A percentile compares a stretch with the other conserved stretches of the same genome.
phyloP scores from a whole-genome alignment of 352 stramenopile genomes.

The Globisporangium middletonii region DNA sequence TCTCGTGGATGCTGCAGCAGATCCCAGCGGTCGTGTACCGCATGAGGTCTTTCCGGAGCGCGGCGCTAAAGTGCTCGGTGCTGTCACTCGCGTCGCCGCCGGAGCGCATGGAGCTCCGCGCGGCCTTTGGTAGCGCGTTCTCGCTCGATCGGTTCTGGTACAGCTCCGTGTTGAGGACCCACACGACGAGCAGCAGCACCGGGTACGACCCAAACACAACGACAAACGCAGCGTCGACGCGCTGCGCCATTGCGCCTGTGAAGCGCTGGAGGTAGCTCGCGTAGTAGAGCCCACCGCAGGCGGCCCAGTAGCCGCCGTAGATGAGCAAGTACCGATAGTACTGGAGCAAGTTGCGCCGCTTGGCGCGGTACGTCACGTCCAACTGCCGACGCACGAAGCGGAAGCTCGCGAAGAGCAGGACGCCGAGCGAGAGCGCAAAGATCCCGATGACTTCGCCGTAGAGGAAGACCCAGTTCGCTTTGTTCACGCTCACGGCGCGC shows the following conservation, averaged over 20 bases:
- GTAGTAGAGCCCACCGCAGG: constrained; percentile 70
- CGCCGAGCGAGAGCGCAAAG: constrained; percentile 54
- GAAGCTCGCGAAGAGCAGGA: constrained; percentile 81
- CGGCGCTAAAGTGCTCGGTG: constrained; percentile 78
- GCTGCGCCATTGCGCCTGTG: constrained; percentile 44
- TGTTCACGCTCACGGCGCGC: constrained; percentile 37
- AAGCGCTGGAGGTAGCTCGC: constrained; percentile 62
- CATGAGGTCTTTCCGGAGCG: constrained; percentile 80
- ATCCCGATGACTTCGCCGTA: constrained; percentile 48
- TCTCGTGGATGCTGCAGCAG: constrained; percentile 68
- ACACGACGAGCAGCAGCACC: constrained; percentile 62
- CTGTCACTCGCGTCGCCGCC: constrained; percentile 12
- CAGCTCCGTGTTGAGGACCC: constrained; percentile 79
- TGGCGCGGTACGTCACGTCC: constrained; percentile 80
- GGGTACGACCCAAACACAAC: constrained; percentile 74
- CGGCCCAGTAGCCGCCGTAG: constrained; percentile 61
- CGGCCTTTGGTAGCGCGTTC: constrained; percentile 54
- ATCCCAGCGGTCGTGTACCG: constrained; percentile 82
- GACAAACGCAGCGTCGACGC: constrained; percentile 51
- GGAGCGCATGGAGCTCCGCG: constrained; percentile 27
- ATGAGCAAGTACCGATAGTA: constrained; percentile 84
- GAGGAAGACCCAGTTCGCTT: constrained; percentile 57
- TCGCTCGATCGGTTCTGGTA: constrained; percentile 73
- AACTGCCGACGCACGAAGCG: constrained; percentile 78
- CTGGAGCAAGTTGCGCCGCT: constrained; percentile 75